A percentile compares a stretch with the other conserved stretches of the same genome.
phyloP scores from a whole-genome alignment of 148 eudicot species.

The Rhododendron mucronatum region DNA sequence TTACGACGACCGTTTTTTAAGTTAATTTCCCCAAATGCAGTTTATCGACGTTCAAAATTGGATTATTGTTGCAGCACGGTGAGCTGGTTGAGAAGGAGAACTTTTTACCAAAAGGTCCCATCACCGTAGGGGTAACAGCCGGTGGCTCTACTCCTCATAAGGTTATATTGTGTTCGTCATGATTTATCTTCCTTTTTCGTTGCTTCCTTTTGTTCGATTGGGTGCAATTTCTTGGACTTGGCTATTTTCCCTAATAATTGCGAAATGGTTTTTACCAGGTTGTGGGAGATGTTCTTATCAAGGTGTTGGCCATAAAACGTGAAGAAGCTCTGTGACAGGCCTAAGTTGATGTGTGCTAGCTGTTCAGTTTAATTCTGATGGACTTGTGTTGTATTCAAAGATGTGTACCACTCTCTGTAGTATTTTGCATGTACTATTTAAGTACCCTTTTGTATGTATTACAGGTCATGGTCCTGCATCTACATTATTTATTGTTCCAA shows the following conservation, averaged over 20 bases:
- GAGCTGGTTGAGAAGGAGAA: constrained; percentile 93
- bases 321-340: constrained; percentile 44
- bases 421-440: too few species aligned
- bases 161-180: constrained; percentile 30
- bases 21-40: not conserved
- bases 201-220: too few species aligned
- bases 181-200: not conserved
- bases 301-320: constrained; percentile 43
- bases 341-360: constrained; percentile 4
- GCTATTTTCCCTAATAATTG: not conserved
- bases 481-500: too few species aligned
- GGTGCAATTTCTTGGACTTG: not conserved
- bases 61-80: constrained; percentile 63
- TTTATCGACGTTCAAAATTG: not conserved
- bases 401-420: not conserved
- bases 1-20: not conserved
- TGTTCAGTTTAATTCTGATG: not conserved
- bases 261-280: constrained; percentile 37
- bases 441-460: too few species aligned
- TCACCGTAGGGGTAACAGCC: constrained; percentile 80
- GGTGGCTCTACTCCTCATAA: constrained; percentile 97
- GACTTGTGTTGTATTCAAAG: not conserved
- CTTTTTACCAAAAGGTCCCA: constrained; percentile 80
- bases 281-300: constrained; percentile 56
- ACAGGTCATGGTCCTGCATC: too few species aligned